phyloP scores from a whole-genome alignment of 2,329 filamentous ascomycete genomes.

The Fusarium armeniacum region DNA sequence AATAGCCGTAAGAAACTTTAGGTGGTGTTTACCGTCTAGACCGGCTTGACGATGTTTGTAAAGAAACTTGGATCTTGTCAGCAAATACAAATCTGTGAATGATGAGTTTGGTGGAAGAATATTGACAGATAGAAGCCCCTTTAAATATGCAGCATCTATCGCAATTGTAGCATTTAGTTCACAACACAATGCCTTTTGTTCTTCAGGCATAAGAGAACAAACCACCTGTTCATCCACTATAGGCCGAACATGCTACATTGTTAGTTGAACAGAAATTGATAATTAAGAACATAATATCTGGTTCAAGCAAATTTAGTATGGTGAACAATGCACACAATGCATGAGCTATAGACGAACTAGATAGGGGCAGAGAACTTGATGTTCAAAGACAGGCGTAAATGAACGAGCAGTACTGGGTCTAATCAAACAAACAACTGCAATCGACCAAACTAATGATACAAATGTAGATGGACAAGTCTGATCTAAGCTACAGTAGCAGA shows the following conservation, averaged over 20 bases:
- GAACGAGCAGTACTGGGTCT: background rate
- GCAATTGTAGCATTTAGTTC: rapidly evolving
- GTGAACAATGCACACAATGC: background rate
- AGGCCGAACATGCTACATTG: background rate
- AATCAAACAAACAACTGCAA: too few species aligned
- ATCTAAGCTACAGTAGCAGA: too few species aligned
- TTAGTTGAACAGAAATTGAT: background rate
- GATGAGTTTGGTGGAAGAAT: background rate
- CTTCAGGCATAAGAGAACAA: background rate
- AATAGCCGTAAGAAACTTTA: background rate
- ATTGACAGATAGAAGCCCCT: background rate
- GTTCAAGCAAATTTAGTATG: background rate
- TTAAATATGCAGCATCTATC: background rate
- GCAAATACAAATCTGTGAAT: conserved; percentile 1
- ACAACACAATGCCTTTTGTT: conserved; percentile 8
- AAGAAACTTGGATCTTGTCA: conserved; percentile 7
- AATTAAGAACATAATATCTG: background rate
- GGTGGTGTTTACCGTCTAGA: conserved; percentile 3
- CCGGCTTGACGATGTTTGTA: conserved; percentile 6
- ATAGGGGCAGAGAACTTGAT: too few species aligned
- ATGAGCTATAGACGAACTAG: too few species aligned
- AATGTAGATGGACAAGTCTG: background rate
- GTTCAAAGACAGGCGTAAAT: background rate
- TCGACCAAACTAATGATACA: too few species aligned
- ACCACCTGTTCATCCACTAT: background rate